Base-by-base conservation (phyloP, 2,329 filamentous ascomycete species). In the Aspergillus calidoustus region DNA sequence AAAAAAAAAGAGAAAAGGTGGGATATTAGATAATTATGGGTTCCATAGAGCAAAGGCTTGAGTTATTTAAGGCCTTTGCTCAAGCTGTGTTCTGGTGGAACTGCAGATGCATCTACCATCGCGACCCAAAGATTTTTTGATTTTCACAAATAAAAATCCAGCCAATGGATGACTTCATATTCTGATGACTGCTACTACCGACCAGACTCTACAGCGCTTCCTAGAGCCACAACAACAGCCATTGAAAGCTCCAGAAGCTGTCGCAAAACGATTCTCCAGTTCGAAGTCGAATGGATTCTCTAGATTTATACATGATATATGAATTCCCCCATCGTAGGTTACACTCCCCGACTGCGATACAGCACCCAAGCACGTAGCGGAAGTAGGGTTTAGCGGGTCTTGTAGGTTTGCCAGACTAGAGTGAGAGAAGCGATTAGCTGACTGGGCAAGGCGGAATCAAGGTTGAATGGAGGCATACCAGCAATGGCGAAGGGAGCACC, bases 371-470 rank as follows among this genome's bases (percentile, higher is more conserved):
- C 52, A 61, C 64, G 65, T 63, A 64, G 53, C 53, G 57, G 57
- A 59, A 54, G 59, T 67, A 41, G 61, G 64, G 53, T 63, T 76
- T 78, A 77, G 66, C 71, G 73, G 80, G 86, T 86, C 84, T 89
- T 89, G 78, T 86, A 83, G 65, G 83, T 86, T 81, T 89, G 87
- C 87, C 87, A 89, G 75, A 87, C 87, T 89, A 74, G 62, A 72
- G 53, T 46, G 50, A 57, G 38, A 41, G 51, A 59, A 56, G 28
- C 22, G 71, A 73, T 77, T 64, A 73, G 68, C 41, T 41, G 4
- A 19, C 22, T 11, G 43, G 22, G 52, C 7, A 38, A 25, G 11
- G 28, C 15, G 25, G 15, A 7, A 17, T 28, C 19, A 8, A 34
- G 23, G 48, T 28, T 9, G 22, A 58, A 57, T 50, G 61, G 41